Percentiles rank a stretch among this genome's conserved stretches.
Conservation (phyloP, 2,329 filamentous ascomycete species). For the Colletotrichum horii region DNA sequence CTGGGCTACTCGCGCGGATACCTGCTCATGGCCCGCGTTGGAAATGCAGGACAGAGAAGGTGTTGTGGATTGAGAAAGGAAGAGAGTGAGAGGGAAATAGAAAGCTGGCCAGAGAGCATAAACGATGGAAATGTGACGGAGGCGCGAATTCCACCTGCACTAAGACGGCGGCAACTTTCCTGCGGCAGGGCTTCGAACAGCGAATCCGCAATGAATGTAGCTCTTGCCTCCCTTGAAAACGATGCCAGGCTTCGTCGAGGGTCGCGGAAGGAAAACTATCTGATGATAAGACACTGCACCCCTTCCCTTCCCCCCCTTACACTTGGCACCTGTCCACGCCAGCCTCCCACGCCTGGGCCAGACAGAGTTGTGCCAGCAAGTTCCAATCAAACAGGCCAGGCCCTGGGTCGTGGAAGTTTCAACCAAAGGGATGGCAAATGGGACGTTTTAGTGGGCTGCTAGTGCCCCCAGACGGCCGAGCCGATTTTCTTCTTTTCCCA, state of each 20-base stretch:
- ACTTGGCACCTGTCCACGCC: slow-evolving; percentile 5
- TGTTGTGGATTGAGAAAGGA: background rate
- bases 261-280: background rate
- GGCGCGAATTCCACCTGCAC: background rate
- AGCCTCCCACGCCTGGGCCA: background rate
- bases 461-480: background rate
- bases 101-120: background rate
- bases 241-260: background rate
- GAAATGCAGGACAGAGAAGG: background rate
- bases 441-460: background rate
- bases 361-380: background rate
- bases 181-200: background rate
- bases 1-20: background rate
- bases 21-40: background rate
- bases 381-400: slow-evolving; percentile 2
- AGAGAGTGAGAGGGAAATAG: background rate
- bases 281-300: slow-evolving; percentile 4
- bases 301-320: background rate
- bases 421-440: background rate
- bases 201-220: background rate
- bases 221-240: background rate
- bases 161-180: background rate
- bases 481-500: background rate
- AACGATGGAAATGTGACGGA: background rate
- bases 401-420: slow-evolving; percentile 4